Conservation (phyloP, 1,284 basidiomycete genomes). For the Xerocomus amazonicus region DNA sequence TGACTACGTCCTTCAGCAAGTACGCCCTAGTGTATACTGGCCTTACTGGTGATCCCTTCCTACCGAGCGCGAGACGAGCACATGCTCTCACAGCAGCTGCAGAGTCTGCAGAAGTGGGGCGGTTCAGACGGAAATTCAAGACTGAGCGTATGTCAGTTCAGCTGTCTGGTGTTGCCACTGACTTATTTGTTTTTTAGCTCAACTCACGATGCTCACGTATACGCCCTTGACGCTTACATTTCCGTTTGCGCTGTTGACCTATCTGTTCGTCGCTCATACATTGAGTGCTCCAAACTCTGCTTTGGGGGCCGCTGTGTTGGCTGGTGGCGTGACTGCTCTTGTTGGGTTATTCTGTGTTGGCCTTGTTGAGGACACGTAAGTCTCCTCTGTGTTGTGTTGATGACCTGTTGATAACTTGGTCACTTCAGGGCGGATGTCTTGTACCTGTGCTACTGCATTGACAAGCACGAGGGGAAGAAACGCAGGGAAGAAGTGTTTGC, state of each 20-base stretch:
- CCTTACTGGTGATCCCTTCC: slow-evolving; percentile 82
- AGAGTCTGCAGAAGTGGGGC: slow-evolving; percentile 36
- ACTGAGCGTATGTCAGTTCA: slow-evolving; percentile 48
- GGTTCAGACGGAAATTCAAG: slow-evolving; percentile 48
- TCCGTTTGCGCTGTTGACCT: slow-evolving; percentile 79
- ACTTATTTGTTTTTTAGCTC: slow-evolving; percentile 40
- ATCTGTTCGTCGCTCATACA: slow-evolving; percentile 85
- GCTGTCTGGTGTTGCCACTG: not conserved
- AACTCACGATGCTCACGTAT: slow-evolving; percentile 72
- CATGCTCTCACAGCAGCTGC: slow-evolving; percentile 53
- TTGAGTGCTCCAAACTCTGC: slow-evolving; percentile 76
- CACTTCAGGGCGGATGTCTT: slow-evolving; percentile 65
- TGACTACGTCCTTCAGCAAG: slow-evolving; percentile 73
- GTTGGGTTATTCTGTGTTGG: slow-evolving; percentile 83
- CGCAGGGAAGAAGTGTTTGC: slow-evolving; percentile 67
- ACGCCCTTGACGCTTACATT: slow-evolving; percentile 76
- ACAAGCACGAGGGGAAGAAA: slow-evolving; percentile 65
- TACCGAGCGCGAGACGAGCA: slow-evolving; percentile 69
- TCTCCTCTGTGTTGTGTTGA: slow-evolving; percentile 10
- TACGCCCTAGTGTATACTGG: slow-evolving; percentile 85
- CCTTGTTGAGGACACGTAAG: slow-evolving; percentile 74
- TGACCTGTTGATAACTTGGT: slow-evolving; percentile 2
- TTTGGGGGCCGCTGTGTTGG: slow-evolving; percentile 71
- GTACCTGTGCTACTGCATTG: slow-evolving; percentile 88
- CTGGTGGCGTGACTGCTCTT: slow-evolving; percentile 76